Conservation (phyloP, 139 green algal genomes). For the Tetradesmus obliquus region DNA sequence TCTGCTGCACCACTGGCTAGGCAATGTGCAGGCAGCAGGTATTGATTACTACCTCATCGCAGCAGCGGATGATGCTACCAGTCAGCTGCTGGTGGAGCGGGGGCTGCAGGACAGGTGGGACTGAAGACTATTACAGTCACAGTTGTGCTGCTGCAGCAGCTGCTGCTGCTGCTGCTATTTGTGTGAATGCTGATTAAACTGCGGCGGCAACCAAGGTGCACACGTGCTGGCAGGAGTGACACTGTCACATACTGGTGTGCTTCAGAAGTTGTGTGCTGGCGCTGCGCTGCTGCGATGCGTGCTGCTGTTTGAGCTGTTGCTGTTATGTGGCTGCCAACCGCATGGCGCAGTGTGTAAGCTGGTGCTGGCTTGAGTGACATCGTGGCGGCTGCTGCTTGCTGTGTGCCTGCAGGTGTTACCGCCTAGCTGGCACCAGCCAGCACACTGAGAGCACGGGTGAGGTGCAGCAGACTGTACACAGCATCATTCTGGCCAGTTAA, state of each 20-base stretch:
- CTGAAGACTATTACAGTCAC: background rate
- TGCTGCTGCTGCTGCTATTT: no score
- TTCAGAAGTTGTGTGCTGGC: background rate
- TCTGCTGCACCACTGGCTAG: conserved; percentile 26
- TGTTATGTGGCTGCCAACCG: background rate
- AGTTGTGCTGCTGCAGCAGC: background rate
- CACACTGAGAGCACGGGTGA: background rate
- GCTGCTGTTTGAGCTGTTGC: background rate
- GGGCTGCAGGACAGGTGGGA: background rate
- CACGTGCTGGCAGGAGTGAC: no score
- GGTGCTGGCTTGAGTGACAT: background rate
- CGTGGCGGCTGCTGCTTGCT: background rate
- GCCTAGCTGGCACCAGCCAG: background rate
- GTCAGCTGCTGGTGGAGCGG: background rate
- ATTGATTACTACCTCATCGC: conserved; percentile 18
- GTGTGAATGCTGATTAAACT: no score
- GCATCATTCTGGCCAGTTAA: background rate
- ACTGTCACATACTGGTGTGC: no score
- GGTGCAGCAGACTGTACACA: background rate
- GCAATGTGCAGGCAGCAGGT: conserved; percentile 1
- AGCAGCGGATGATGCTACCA: conserved; percentile 12
- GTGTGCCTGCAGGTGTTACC: background rate
- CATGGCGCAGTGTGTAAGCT: background rate
- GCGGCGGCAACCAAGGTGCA: no score
- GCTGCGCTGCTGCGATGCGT: no score